A percentile compares a stretch with the other conserved stretches of the same genome.
Evolutionary conservation across 805 yeast genomes (phyloP).

Genomic region (Millerozyma miso): DNA sequence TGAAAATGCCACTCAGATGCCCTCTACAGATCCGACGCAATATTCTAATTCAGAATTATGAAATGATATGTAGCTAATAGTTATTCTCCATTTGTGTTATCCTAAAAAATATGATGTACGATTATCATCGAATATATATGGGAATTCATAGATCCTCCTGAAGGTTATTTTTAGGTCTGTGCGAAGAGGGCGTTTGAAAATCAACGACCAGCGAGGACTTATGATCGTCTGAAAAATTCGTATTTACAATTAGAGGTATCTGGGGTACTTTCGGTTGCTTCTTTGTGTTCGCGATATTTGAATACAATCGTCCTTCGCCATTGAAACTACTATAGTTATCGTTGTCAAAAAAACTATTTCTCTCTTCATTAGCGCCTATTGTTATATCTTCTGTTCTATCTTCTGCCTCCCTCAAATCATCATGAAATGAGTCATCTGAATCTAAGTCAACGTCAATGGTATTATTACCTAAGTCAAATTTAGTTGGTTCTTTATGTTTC

Average conservation of each 20-base stretch:
- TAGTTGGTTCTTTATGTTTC: neutral
- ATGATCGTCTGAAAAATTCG: constrained; percentile 4
- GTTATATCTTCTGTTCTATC: neutral
- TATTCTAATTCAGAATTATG: neutral
- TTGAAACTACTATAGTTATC: neutral
- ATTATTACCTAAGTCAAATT: neutral
- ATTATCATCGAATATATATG: neutral
- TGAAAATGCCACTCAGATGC: neutral
- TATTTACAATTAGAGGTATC: constrained; percentile 13
- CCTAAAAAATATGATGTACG: neutral
- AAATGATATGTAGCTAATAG: no score
- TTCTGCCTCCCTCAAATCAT: neutral
- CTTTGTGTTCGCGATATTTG: neutral
- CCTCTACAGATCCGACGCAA: neutral
- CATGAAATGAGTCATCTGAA: neutral
- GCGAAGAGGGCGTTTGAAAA: constrained; percentile 13
- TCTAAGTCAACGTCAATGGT: neutral
- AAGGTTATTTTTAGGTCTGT: neutral
- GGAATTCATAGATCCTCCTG: no score
- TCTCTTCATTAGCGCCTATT: neutral
- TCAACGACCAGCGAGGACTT: constrained; percentile 6
- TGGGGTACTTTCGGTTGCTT: neutral
- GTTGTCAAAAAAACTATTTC: neutral
- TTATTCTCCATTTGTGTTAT: neutral
- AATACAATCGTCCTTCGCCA: neutral